Base-by-base conservation (phyloP, 306 rosid genomes). In the Cicer bijugum region DNA sequence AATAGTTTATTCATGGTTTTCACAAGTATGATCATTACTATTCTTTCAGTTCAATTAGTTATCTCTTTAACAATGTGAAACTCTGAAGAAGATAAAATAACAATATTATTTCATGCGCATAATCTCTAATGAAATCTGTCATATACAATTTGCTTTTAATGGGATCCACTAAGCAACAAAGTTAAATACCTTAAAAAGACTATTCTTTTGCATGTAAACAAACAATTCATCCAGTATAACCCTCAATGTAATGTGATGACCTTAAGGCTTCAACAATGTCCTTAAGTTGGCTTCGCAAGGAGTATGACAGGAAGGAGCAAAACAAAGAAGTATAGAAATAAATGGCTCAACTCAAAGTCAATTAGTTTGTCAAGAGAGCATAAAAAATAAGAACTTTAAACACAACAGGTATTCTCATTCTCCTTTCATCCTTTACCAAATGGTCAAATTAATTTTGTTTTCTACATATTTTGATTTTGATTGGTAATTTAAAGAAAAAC, bases 61-160 rank as follows among this genome's bases (percentile, higher is more conserved):
- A 72, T 67, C 45, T 59, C 64, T 37, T 53, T 12, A 57, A 15
- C n/a, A 72, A 70, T 44, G 53, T 52, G 28, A 72, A 75, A 66
- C 12, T 66, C 63, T 14, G 20, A 15, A 23, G 39, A 6, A 8
- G 2, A n/a, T 42, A 58, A 20, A 39, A 58, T 23, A 7, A 17
- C 12, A 17, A 47, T 23, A 20, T 28, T 17, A 75, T 59, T 43
- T 19, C 80, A 59, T 10, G 38, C 3, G 20, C 12, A 72, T 51
- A 15, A 65, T 39, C 35, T 48, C 37, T 57, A 42, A 75, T 1
- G 64, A 75, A 59, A 66, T 71, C 67, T 10, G 10, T 56, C 19
- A 48, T n/a, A 57, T 14, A 35, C 23, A 43, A 35, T 17, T 33
- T 48, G 69, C 82, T 60, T 73, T 9, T 59, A 42, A 72, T 53